Evolutionary conservation across 2,329 filamentous ascomycete species (phyloP).

Genomic region (Botryotinia narcissicola): DNA sequence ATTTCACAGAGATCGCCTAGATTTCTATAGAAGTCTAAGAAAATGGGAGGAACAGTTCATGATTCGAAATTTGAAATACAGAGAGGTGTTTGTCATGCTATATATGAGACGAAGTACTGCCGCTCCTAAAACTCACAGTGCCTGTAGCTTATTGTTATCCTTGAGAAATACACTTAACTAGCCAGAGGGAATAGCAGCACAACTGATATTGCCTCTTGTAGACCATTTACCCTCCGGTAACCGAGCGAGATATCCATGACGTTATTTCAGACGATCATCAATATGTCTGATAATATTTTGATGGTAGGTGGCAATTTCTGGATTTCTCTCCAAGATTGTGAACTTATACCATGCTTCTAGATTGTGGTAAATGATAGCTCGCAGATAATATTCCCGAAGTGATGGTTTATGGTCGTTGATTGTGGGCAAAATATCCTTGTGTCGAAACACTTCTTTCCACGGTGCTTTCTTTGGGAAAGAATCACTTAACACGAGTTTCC

Average conservation of each 20-base stretch:
- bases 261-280: background rate
- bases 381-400: no score
- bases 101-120: background rate
- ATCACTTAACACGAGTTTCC: no score
- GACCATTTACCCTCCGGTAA: background rate
- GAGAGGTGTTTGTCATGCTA: rapidly evolving
- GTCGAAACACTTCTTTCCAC: no score
- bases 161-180: background rate
- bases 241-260: background rate
- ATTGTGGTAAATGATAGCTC: no score
- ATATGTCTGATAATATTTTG: background rate
- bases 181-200: background rate
- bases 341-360: no score
- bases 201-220: background rate
- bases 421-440: no score
- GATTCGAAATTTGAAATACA: background rate
- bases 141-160: background rate
- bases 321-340: background rate
- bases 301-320: background rate
- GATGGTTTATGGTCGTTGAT: no score
- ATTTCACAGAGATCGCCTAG: background rate
- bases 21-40: background rate
- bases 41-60: background rate
- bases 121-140: background rate
- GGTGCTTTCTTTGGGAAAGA: no score